phyloP scores from a whole-genome alignment of 768 basidiomycete genomes.

The Lactarius psammicola region DNA sequence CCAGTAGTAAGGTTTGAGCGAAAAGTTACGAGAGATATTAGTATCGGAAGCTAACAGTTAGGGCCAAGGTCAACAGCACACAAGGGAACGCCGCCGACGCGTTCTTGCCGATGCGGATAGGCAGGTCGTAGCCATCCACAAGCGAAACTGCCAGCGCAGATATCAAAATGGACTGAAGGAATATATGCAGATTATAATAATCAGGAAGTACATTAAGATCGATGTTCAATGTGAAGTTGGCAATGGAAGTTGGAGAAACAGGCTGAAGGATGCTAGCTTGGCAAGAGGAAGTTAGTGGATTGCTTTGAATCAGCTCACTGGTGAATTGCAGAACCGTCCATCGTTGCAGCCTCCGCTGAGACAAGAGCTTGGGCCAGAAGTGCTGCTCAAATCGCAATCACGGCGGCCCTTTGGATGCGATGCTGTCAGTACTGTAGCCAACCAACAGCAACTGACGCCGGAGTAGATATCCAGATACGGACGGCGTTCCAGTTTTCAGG shows the following conservation, averaged over 20 bases:
- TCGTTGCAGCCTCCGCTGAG: constrained; percentile 43
- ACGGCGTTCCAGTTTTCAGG: constrained; percentile 43
- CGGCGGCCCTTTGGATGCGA: constrained; percentile 36
- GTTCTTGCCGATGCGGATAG: constrained; percentile 38
- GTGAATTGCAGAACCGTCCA: constrained; percentile 39
- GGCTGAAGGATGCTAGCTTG: constrained; percentile 27
- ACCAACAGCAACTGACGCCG: neutral
- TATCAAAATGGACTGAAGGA: constrained; percentile 3
- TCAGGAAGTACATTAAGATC: constrained; percentile 32
- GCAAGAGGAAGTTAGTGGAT: neutral
- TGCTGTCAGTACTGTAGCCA: neutral
- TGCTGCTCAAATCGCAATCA: constrained; percentile 39
- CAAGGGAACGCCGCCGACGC: constrained; percentile 36
- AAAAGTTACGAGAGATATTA: neutral
- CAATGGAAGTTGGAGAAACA: constrained; percentile 38
- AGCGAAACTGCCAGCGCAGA: constrained; percentile 32
- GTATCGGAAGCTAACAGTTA: constrained; percentile 30
- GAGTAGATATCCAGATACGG: constrained; percentile 38
- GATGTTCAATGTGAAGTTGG: constrained; percentile 38
- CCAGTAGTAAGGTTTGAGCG: neutral
- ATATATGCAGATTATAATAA: constrained; percentile 34
- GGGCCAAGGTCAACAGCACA: constrained; percentile 41
- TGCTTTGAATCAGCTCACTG: constrained; percentile 30
- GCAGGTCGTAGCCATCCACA: constrained; percentile 38
- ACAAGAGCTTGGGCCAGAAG: constrained; percentile 39